Evolutionary conservation across 75 land plant genomes (phyloP).

Genomic region (Pseudotsuga menziesii): DNA sequence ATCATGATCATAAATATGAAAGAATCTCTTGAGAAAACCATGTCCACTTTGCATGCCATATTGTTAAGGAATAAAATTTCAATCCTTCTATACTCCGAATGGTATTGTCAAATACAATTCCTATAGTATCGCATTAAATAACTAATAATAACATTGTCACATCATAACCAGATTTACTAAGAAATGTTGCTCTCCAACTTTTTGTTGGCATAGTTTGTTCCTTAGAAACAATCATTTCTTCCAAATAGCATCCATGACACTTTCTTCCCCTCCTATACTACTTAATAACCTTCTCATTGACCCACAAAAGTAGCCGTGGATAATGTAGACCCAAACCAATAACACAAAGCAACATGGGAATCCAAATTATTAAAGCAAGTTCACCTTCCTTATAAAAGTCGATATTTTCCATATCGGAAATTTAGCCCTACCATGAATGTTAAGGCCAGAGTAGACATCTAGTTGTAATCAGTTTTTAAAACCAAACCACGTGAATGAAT

Average conservation of each 20-base stretch:
- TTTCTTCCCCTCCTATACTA: not conserved
- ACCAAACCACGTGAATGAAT: not conserved
- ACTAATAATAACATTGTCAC: not conserved
- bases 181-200: not conserved
- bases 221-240: not conserved
- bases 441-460: not conserved
- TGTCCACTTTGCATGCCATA: too few relatives aligned
- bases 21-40: not conserved
- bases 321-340: not conserved
- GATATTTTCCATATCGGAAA: not conserved
- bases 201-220: not conserved
- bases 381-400: not conserved
- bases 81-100: not conserved
- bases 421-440: not conserved
- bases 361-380: not conserved
- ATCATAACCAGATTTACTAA: not conserved
- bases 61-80: too few relatives aligned
- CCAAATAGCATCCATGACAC: not conserved
- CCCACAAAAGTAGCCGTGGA: not conserved
- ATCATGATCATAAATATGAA: not conserved
- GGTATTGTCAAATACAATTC: not conserved
- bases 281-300: not conserved
- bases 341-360: not conserved
- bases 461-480: not conserved
- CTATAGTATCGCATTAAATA: not conserved